phyloP scores from a whole-genome alignment of 345 rosid genomes.

The Nephelium lappaceum region DNA sequence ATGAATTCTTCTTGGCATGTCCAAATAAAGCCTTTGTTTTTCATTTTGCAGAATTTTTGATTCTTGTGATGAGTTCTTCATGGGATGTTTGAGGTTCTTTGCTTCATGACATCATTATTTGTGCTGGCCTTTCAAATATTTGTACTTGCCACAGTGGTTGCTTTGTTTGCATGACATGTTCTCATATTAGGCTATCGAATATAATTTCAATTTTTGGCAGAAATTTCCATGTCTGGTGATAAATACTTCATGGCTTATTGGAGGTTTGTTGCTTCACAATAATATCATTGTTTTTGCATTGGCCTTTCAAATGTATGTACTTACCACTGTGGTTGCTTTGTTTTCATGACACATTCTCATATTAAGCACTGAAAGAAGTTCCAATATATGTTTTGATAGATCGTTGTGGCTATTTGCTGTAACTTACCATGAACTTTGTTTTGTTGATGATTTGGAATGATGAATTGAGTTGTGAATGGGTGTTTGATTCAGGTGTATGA shows the following conservation, averaged over 20 bases:
- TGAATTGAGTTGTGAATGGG: conserved; percentile 73
- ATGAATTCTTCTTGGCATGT: not conserved
- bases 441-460: conserved; percentile 48
- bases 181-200: not conserved
- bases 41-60: not conserved
- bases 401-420: conserved; percentile 6
- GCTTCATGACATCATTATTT: not conserved
- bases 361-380: not conserved
- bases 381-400: not conserved
- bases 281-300: not conserved
- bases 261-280: not conserved
- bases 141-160: not conserved
- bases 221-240: not conserved
- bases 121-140: not conserved
- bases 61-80: not conserved
- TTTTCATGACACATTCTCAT: not conserved
- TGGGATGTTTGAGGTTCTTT: not conserved
- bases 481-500: conserved; percentile 94
- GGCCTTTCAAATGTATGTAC: not conserved
- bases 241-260: not conserved
- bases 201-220: not conserved
- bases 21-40: not conserved
- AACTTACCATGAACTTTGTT: conserved; percentile 25
- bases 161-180: not conserved
- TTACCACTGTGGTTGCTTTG: not conserved